Conservation (phyloP, 352 stramenopile species). For the Saprolegnia diclina region DNA sequence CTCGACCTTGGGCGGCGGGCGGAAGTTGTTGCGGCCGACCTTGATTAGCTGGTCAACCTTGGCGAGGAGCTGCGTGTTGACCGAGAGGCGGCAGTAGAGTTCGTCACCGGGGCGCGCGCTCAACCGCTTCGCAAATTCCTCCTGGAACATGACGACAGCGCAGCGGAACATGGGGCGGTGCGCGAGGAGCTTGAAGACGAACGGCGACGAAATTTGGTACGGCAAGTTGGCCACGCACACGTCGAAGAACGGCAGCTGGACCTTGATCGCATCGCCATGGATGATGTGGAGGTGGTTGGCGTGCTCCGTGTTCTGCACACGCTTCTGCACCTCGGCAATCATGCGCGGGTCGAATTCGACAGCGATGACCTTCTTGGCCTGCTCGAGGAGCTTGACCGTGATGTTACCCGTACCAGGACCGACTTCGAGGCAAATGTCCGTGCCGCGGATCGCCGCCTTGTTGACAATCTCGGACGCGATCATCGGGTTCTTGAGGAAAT, state of each 20-base stretch:
- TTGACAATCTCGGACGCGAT: slow-evolving; percentile 96
- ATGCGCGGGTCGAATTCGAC: slow-evolving; percentile 99
- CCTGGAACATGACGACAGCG: slow-evolving; percentile 99
- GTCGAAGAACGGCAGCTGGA: slow-evolving; percentile 98
- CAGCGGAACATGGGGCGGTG: slow-evolving; percentile 98
- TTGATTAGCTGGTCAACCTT: slow-evolving; percentile 99
- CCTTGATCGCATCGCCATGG: slow-evolving; percentile 96
- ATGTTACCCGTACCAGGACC: slow-evolving; percentile 98
- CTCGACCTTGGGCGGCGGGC: slow-evolving; percentile 95
- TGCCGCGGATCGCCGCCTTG: slow-evolving; percentile 93
- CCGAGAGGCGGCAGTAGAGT: slow-evolving; percentile 97
- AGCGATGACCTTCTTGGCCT: slow-evolving; percentile 96
- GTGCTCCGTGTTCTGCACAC: slow-evolving; percentile 94
- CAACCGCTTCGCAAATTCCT: slow-evolving; percentile 98
- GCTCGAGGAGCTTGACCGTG: slow-evolving; percentile 97
- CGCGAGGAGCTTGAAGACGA: slow-evolving; percentile 98
- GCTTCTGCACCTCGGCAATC: slow-evolving; percentile 98
- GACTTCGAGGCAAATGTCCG: slow-evolving; percentile 96
- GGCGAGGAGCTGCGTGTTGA: slow-evolving; percentile 98
- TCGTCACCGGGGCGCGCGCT: slow-evolving; percentile 94
- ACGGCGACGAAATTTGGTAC: slow-evolving; percentile 98
- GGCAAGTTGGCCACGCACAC: slow-evolving; percentile 99
- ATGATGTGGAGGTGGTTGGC: slow-evolving; percentile 96
- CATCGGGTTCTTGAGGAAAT: slow-evolving; percentile 99
- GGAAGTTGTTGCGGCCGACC: slow-evolving; percentile 98